Percentiles rank a stretch among this genome's conserved stretches.
These are phyloP conservation scores for Penicillium occitanis DNA, from an alignment of 2,329 filamentous ascomycete genomes.

Conservation along the genomic window DNA sequence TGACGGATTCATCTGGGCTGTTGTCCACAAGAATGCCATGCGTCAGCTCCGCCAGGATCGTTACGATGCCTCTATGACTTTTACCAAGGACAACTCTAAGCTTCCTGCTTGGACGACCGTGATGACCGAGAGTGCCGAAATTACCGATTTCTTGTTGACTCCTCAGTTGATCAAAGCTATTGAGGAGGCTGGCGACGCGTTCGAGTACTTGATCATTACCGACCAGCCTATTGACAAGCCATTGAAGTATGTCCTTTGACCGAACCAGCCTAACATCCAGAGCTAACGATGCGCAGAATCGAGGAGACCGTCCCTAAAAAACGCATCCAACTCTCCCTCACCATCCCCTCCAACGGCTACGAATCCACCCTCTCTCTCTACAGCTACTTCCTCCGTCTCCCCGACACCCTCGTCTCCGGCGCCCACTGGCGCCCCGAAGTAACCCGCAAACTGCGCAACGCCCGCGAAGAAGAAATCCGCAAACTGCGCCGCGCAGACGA, in stretches of 20 bases:
- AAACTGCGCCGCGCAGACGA: constrained; percentile 79
- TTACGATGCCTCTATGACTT: constrained; percentile 90
- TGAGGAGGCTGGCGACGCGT: constrained; percentile 71
- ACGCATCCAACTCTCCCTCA: constrained; percentile 74
- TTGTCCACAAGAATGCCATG: constrained; percentile 96
- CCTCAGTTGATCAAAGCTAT: constrained; percentile 82
- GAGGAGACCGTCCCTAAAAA: constrained; percentile 84
- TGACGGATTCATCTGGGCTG: constrained; percentile 89
- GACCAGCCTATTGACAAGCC: constrained; percentile 90
- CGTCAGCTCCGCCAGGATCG: constrained; percentile 84
- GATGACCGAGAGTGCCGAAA: constrained; percentile 96
- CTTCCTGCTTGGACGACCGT: constrained; percentile 86
- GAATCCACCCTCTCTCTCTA: constrained; percentile 70
- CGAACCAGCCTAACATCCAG: no score
- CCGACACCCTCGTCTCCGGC: constrained; percentile 72
- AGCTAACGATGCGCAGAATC: constrained; percentile 48
- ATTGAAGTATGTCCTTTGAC: constrained; percentile 58
- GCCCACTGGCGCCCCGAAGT: constrained; percentile 92
- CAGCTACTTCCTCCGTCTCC: constrained; percentile 76
- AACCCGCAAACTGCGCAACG: constrained; percentile 74
- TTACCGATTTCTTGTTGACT: constrained; percentile 83
- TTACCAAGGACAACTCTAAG: constrained; percentile 88
- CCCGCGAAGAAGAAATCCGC: constrained; percentile 75
- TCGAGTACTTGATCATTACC: constrained; percentile 84
- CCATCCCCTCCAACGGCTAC: constrained; percentile 68